Evolutionary conservation across 805 yeast genomes (phyloP), one percentile per base, ranked within the genome.

Genomic region (Hanseniaspora clermontiae): DNA sequence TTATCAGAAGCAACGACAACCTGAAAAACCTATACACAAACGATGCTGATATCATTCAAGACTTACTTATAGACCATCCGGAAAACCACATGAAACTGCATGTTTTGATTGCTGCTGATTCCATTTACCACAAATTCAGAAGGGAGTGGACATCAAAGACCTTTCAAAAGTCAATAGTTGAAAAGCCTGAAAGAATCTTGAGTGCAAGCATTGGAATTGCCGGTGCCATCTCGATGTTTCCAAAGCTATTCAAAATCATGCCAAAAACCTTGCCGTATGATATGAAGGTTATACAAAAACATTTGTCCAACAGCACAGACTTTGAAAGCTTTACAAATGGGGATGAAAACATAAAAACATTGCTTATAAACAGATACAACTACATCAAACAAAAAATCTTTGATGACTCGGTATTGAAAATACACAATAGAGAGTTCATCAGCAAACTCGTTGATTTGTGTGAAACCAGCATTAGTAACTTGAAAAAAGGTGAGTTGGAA

Each of bases 341-440:
- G n/a, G 36, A 46, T 46, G 19, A 17, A 17, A 19, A 3, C 9
- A 8, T 46, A 5, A 19, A 17, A 10, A 40, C 32, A 6, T 12
- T 53, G 17, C n/a, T 53, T 3, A 15, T n/a, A 12, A 37, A 46
- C 14, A 53, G 57, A 46, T 32, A 38, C 11, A 20, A 20, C 2
- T 53, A 46, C 36, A 45, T 53, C 15, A 53, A 46, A 14, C 11
- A 7, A 17, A 53, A 53, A n/a, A 14, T 53, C 9, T 53, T 36
- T 46, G 36, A 34, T 14, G 29, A 78, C 3, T 89, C 85, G 65
- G 91, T 87, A 2, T 60, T 74, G 49, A 76, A 75, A 59, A 82
- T 87, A 19, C 95, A 87, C 63, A 95, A 95, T 1, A 66, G 68
- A n/a, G 74, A 77, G 43, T 87, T 93, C 91, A 85, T 87, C 2